Evolutionary conservation across 73 alveolate species (phyloP).

Genomic region (Paramecium tetraurelia): DNA sequence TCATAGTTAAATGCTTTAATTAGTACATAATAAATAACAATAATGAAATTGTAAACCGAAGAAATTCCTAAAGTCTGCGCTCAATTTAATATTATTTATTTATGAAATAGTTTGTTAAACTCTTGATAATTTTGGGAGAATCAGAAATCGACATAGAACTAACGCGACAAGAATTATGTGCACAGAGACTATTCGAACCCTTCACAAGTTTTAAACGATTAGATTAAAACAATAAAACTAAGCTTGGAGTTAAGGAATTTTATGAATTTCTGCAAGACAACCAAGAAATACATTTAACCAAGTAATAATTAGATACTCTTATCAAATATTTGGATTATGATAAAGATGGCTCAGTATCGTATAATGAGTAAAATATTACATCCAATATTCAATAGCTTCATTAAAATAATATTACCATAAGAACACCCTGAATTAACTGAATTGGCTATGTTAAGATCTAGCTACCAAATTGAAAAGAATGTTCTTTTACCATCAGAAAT

Average conservation of each 20-base stretch:
- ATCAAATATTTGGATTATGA: neutral
- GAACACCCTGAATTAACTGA: slow-evolving; percentile 8
- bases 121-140: neutral
- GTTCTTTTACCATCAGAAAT: neutral
- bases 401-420: neutral
- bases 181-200: neutral
- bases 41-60: no score
- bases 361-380: neutral
- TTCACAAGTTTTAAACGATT: neutral
- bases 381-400: neutral
- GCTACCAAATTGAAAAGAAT: neutral
- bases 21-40: neutral
- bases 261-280: neutral
- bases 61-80: neutral
- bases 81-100: neutral
- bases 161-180: neutral
- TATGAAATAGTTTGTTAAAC: slow-evolving; percentile 26
- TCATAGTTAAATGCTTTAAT: neutral
- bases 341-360: neutral
- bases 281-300: neutral
- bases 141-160: neutral
- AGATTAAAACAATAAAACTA: neutral
- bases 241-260: neutral
- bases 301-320: neutral
- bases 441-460: neutral